Base-by-base conservation (phyloP, 2,329 filamentous ascomycete species). In the Fusarium sulawesiense region DNA sequence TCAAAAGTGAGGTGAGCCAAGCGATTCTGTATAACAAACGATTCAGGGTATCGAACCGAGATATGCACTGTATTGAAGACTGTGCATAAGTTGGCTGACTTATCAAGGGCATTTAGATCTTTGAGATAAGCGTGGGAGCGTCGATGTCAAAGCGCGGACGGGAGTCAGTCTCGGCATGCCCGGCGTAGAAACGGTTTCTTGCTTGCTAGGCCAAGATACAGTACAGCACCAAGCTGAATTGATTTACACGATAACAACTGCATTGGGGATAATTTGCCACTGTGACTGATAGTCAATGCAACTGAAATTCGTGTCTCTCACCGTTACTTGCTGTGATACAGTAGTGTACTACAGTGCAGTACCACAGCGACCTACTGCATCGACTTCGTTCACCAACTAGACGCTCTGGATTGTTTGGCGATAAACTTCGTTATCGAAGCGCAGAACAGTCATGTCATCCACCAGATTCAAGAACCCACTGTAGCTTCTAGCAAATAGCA, bases 221-320 rank as follows among this genome's bases (percentile, higher is more conserved):
- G 34, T 41, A 56, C 16, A 34, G 32, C 32, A 58, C 59, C 53
- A 55, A 44, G 46, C 51, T 48, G 30, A 23, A 44, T 40, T 37
- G 68, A 71, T 71, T 66, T 59, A 65, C 68, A 66, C 44, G 23
- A 60, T 27, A 49, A 58, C 27, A 62, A 8, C 48, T 46, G 23
- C 48, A 62, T 65, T 53, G 51, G 49, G 59, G 12, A n/a, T 41
- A 40, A 27, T 71, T 71, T 42, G 68, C 68, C 68, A 70, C 68
- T 27, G 21, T 34, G 27, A 50, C 4, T 41, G 45, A 30, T 29
- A 34, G 27, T 42, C 50, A 54, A 61, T 60, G 32, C 27, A 54
- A 50, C 30, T 60, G 25, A 21, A 30, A 30, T n/a, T 50, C 30
- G 20, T 41, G 54, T 44, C 30, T 37, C 48, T 42, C 20, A 29